phyloP scores from a whole-genome alignment of 1,284 basidiomycete genomes.

The Melampsora americana region DNA sequence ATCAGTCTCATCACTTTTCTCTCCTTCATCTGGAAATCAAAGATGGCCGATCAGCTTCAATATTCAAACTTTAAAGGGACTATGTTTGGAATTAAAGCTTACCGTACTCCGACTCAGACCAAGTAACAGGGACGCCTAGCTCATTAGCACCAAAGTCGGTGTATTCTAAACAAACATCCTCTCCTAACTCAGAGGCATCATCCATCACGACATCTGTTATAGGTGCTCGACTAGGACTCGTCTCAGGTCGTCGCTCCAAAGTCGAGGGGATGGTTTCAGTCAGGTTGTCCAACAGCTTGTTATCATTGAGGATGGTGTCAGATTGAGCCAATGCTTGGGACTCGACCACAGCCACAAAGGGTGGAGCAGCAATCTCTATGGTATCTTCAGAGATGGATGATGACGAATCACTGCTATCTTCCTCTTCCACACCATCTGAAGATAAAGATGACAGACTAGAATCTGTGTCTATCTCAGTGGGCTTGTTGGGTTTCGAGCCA shows the following conservation, averaged over 20 bases:
- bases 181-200: conserved; percentile 38
- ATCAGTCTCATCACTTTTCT: conserved; percentile 15
- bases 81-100: neutral
- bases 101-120: conserved; percentile 43
- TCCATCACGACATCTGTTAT: neutral
- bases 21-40: conserved; percentile 21
- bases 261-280: too few species aligned
- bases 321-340: neutral
- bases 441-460: conserved; percentile 11
- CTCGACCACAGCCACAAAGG: neutral
- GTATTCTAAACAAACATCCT: conserved; percentile 42
- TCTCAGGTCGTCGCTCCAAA: neutral
- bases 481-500: neutral
- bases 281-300: too few species aligned
- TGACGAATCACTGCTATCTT: neutral
- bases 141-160: conserved; percentile 39
- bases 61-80: neutral
- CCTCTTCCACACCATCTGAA: neutral
- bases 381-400: neutral
- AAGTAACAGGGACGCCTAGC: conserved; percentile 35
- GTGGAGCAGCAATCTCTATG: neutral
- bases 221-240: neutral
- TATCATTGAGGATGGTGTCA: neutral
- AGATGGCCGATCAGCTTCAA: neutral
- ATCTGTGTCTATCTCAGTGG: neutral